Evolutionary conservation across 169 alveolate genomes (phyloP), one percentile per base, ranked within the genome.

Genomic region (Theileria sp.): DNA sequence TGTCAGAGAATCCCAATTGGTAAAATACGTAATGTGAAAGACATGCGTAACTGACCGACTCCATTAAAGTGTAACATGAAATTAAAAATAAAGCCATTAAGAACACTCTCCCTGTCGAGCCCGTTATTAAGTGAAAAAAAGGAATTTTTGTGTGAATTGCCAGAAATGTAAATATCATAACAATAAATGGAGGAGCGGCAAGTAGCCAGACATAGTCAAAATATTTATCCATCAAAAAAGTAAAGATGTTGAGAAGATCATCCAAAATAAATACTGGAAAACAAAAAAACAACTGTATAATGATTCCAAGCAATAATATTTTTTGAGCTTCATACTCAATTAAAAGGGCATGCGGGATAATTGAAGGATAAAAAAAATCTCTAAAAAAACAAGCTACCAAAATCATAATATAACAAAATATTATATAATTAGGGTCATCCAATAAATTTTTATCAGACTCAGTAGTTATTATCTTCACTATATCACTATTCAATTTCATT

Each of bases 161-260:
- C 26, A 58, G 32, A 25, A 58, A 58, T 19, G 67, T 25, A n/a
- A 21, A 58, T 58, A 58, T 58, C 51, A 71, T 62, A n/a, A 71
- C 56, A 19, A 44, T 36, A 34, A 71, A 13, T 36, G 56, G 51
- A n/a, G 79, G 79, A 21, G 12, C 32, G 6, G 68, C 79, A 9
- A n/a, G 32, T 71, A 17, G 1, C 79, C 79, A 71, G 8, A 71
- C 50, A 21, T 44, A 44, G 1, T 4, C 8, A 44, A 44, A 44
- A 44, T 44, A 44, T 10, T 44, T 13, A 10, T 44, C 54, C 4
- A 44, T 44, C 12, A 44, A 44, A 8, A 44, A 15, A 8, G 54
- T 44, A 44, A 44, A 44, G 15, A 44, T 44, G 54, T 44, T 44
- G 54, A 44, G 54, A 44, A 44, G 1, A 10, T 44, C 54, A 44